phyloP scores from a whole-genome alignment of 371 early-diverging fungal genomes.

The Apophysomyces trapeziformis region DNA sequence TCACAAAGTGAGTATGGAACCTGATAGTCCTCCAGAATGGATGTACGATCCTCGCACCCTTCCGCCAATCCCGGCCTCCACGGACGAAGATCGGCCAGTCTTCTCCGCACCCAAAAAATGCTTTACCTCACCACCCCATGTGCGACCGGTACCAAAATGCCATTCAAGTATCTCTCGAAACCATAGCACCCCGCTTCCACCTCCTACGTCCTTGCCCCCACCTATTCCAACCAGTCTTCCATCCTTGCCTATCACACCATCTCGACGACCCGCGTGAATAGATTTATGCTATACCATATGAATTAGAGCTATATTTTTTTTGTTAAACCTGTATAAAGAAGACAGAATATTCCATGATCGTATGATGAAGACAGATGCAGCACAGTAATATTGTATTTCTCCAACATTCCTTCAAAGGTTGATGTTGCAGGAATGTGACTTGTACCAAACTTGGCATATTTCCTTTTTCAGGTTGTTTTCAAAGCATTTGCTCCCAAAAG shows the following conservation, averaged over 20 bases:
- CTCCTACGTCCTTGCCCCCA: slow-evolving; percentile 34
- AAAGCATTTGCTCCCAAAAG: slow-evolving; percentile 9
- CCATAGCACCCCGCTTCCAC: slow-evolving; percentile 27
- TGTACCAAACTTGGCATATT: background rate
- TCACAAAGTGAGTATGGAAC: slow-evolving; percentile 1
- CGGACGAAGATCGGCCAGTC: background rate
- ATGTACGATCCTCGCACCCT: slow-evolving; percentile 9
- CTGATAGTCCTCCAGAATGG: slow-evolving; percentile 1
- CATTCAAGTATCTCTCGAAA: slow-evolving; percentile 5
- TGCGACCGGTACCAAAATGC: slow-evolving; percentile 7
- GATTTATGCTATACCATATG: slow-evolving; percentile 4
- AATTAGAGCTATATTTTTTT: background rate
- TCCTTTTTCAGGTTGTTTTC: slow-evolving; percentile 12
- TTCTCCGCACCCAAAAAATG: slow-evolving; percentile 3
- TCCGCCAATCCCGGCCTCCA: slow-evolving; percentile 6
- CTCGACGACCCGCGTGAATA: slow-evolving; percentile 7
- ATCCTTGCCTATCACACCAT: slow-evolving; percentile 17
- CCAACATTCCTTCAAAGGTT: slow-evolving; percentile 1
- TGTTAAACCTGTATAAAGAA: too few species aligned
- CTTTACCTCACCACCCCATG: background rate
- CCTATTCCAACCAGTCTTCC: slow-evolving; percentile 34
- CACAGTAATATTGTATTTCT: too few species aligned
- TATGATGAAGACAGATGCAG: too few species aligned
- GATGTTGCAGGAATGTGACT: slow-evolving; percentile 7
- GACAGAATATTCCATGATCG: too few species aligned